A percentile compares a stretch with the other conserved stretches of the same genome.
These are phyloP conservation scores for Cucurbita ficifolia DNA, from an alignment of 306 rosid species.

Conservation along the genomic window DNA sequence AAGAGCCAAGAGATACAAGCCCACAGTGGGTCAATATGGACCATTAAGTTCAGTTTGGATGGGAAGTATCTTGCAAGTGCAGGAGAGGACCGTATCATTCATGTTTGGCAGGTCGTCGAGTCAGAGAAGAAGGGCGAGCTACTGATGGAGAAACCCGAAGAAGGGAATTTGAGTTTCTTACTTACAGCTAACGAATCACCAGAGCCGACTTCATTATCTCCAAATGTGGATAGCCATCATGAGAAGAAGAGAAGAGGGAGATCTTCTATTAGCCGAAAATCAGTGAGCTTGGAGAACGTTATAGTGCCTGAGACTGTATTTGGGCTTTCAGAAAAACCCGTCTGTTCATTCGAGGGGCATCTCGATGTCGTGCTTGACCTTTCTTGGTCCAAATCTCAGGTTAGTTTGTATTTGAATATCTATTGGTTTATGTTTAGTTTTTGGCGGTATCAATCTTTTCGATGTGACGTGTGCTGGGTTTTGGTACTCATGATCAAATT, in stretches of 20 bases:
- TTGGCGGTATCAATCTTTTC: not conserved
- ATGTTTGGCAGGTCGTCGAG: conserved; percentile 86
- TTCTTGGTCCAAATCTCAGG: conserved; percentile 99
- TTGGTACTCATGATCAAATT: not conserved
- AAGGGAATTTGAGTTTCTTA: conserved; percentile 41
- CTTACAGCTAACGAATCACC: conserved; percentile 61
- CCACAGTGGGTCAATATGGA: conserved; percentile 85
- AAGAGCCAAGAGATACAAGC: conserved; percentile 95
- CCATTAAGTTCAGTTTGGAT: conserved; percentile 86
- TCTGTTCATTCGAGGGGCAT: conserved; percentile 83
- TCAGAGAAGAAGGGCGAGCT: conserved; percentile 74
- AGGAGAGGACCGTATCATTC: conserved; percentile 91
- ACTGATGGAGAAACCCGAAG: conserved; percentile 53
- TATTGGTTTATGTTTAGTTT: conserved; percentile 9
- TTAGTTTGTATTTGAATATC: conserved; percentile 22
- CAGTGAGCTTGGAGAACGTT: conserved; percentile 63
- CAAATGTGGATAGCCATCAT: conserved; percentile 30
- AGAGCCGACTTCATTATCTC: conserved; percentile 41
- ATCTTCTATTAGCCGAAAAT: conserved; percentile 58
- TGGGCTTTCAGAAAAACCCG: conserved; percentile 73
- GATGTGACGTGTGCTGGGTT: not conserved
- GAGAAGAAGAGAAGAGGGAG: conserved; percentile 88
- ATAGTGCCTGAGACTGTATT: conserved; percentile 62
- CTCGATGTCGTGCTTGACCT: conserved; percentile 81
- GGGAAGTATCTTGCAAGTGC: conserved; percentile 96